Evolutionary conservation across 2,329 filamentous ascomycete species (phyloP).

Genomic region (Chaetomiaceae sp.): DNA sequence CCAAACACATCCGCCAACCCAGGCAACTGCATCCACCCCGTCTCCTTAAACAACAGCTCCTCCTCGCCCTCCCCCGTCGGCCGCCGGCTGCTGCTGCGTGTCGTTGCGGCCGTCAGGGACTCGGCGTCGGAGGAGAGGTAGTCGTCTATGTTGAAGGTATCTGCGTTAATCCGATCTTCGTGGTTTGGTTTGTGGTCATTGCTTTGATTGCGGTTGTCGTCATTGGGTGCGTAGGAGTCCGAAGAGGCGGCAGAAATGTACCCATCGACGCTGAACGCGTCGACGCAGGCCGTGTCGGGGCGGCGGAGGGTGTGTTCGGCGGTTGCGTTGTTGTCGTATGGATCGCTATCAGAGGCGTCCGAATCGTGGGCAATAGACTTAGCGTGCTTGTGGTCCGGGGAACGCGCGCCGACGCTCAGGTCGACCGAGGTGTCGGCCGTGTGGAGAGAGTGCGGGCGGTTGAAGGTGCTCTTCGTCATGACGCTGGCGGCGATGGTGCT

Average conservation of each 20-base stretch:
- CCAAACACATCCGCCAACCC: conserved; percentile 29
- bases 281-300: no score
- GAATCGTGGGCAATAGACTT: conserved; percentile 5
- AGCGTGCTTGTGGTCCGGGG: conserved; percentile 11
- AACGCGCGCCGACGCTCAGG: conserved; percentile 24
- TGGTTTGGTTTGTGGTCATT: conserved; percentile 6
- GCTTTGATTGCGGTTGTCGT: not conserved
- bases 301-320: not conserved
- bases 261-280: not conserved
- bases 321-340: not conserved
- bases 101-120: conserved; percentile 25
- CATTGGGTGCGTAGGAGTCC: not conserved
- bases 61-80: conserved; percentile 33
- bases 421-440: conserved; percentile 45
- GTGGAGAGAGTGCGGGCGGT: conserved; percentile 39
- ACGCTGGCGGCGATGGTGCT: conserved; percentile 32
- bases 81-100: conserved; percentile 15
- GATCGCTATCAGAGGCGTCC: not conserved
- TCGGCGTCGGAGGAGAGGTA: conserved; percentile 38
- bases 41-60: conserved; percentile 35
- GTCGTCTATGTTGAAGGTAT: conserved; percentile 37
- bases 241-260: not conserved
- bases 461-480: conserved; percentile 38
- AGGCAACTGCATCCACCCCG: conserved; percentile 35
- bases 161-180: not conserved